Evolutionary conservation across 129 eudicot genomes (phyloP), one percentile per base, ranked within the genome.

Genomic region (Flaveria trinervia): DNA sequence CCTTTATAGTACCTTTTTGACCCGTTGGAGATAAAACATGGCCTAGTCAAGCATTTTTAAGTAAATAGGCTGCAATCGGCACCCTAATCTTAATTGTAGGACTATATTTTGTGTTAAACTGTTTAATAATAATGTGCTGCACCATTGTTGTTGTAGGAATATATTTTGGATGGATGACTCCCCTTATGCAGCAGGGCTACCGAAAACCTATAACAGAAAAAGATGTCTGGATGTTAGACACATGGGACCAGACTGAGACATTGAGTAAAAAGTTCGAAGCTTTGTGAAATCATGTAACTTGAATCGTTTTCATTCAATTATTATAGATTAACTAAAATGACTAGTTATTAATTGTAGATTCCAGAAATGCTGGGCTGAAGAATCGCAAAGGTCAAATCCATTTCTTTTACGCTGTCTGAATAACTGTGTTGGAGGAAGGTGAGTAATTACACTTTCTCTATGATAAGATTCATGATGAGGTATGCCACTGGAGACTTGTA

Each of bases 221-320:
- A 80, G 96, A 93, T 89, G 89, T 93, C 18, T 93, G 98, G 98
- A 85, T 85, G 69, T 81, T 90, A 59, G 98, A 93, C 69, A 82
- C 93, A 70, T 93, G 98, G 98, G 98, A 93, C 80, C 89, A 72
- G 72, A 86, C 92, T 45, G 96, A 93, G 78, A 89, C 85, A 75
- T 83, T 93, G 72, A 83, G 84, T 79, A 86, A 72, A 70, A 81
- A 79, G 98, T 92, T 70, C n/a, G 85, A 59, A 73, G n/a, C 79
- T 68, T 17, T 68, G 65, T 74, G 72, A 62, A 60, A 48, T 71
- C 52, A 59, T 59, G 41, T 41, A 54, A 28, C 14, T 74, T 23
- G 15, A 13, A 50, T 22, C 6, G 12, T 68, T 44, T 7, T n/a
- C 4, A 23, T 60, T 44, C 25, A 6, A 13, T 68, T 22, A 57